Conservation (phyloP, 345 rosid genomes). For the Heritiera fomes region DNA sequence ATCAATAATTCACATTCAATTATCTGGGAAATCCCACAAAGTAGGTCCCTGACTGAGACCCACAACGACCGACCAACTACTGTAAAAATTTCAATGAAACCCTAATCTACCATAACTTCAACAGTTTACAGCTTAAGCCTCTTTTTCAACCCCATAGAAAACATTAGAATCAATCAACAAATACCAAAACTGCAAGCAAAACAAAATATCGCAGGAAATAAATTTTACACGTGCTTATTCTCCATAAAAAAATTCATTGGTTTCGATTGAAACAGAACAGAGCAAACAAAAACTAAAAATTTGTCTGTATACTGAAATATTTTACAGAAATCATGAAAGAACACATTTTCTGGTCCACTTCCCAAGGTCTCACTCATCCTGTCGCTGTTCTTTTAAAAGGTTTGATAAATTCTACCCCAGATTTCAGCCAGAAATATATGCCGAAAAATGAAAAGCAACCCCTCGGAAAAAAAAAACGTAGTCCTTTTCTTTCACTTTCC, state of each 20-base stretch:
- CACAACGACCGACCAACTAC: slow-evolving; percentile 26
- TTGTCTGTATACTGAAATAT: background rate
- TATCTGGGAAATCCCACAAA: slow-evolving; percentile 20
- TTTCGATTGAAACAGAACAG: slow-evolving; percentile 12
- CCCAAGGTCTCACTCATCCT: slow-evolving; percentile 16
- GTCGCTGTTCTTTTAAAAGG: background rate
- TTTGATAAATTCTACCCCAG: background rate
- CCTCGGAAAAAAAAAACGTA: background rate
- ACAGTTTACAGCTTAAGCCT: slow-evolving; percentile 10
- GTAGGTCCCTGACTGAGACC: slow-evolving; percentile 35
- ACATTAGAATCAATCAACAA: slow-evolving; percentile 15
- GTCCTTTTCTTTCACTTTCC: slow-evolving; percentile 31
- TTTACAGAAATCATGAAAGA: background rate
- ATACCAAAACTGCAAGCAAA: slow-evolving; percentile 6
- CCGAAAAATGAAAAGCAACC: background rate
- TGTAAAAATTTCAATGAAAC: slow-evolving; percentile 5
- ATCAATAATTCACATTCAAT: slow-evolving; percentile 36
- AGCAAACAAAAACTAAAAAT: slow-evolving; percentile 12
- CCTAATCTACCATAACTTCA: background rate
- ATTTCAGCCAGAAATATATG: background rate
- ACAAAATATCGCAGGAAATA: background rate
- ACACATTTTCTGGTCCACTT: slow-evolving; percentile 16
- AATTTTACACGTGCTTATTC: background rate
- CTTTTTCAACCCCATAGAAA: background rate
- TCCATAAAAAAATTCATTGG: background rate